Percentiles rank a stretch among this genome's conserved stretches.
These are phyloP conservation scores for Penicillium sp. DNA, from an alignment of 2,329 filamentous ascomycete species.

Conservation along the genomic window DNA sequence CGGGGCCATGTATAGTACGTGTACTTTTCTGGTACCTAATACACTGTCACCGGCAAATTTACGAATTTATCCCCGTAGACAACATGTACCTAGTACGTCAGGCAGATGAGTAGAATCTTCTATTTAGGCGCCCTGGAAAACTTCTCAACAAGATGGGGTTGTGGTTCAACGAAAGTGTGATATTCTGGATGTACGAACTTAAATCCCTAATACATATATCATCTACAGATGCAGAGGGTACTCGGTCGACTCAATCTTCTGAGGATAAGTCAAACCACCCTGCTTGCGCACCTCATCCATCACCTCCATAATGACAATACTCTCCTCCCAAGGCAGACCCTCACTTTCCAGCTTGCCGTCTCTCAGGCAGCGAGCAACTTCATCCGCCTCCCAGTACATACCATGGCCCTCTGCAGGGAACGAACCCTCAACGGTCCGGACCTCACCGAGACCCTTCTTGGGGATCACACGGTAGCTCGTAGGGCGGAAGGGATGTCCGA, in stretches of 20 bases:
- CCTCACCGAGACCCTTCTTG: constrained; percentile 48
- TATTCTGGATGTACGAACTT: not conserved
- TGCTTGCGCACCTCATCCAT: constrained; percentile 69
- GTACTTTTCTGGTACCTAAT: constrained; percentile 22
- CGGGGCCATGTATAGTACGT: constrained; percentile 35
- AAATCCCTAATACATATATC: not conserved
- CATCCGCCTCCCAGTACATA: constrained; percentile 88
- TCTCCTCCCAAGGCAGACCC: constrained; percentile 70
- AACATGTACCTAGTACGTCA: not conserved
- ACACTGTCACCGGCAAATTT: constrained; percentile 13
- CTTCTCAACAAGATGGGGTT: not conserved
- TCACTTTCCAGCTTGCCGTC: constrained; percentile 76
- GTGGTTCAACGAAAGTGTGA: not conserved
- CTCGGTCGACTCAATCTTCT: constrained; percentile 62
- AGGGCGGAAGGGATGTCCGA: constrained; percentile 69
- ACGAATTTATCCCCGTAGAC: not conserved
- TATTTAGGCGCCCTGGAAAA: not conserved
- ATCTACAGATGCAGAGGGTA: constrained; percentile 49
- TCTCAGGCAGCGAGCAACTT: constrained; percentile 69
- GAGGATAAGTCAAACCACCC: constrained; percentile 61
- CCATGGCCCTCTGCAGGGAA: constrained; percentile 67
- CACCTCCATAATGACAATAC: constrained; percentile 77
- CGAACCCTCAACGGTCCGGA: constrained; percentile 37
- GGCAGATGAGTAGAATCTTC: not conserved
- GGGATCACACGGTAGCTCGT: constrained; percentile 63